Conservation (phyloP, 768 basidiomycete species). For the Coprinellus micaceus region DNA sequence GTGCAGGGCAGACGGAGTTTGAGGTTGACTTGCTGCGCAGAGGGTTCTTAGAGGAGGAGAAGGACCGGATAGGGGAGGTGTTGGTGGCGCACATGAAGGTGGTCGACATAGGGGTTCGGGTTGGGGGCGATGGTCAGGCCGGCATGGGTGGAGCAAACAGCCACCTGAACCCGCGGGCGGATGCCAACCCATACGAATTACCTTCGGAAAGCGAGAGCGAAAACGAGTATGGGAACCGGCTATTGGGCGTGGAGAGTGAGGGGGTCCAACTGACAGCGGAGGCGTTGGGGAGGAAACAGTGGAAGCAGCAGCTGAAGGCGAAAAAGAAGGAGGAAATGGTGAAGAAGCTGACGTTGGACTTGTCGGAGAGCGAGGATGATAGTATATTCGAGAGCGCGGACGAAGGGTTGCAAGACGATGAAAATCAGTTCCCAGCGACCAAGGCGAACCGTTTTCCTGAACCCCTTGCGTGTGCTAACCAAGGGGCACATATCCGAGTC, state of each 20-base stretch:
- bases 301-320: neutral
- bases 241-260: too few relatives aligned
- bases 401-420: conserved; percentile 3
- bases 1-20: neutral
- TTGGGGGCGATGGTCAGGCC: neutral
- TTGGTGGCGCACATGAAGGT: neutral
- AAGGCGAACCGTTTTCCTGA: conserved; percentile 1
- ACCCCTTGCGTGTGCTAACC: neutral
- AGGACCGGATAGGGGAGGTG: neutral
- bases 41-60: neutral
- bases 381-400: conserved; percentile 1
- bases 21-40: neutral
- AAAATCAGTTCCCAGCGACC: neutral
- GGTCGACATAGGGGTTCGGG: neutral
- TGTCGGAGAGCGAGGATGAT: conserved; percentile 8
- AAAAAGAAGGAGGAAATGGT: neutral
- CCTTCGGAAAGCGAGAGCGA: conserved; percentile 13
- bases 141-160: neutral
- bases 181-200: conserved; percentile 5
- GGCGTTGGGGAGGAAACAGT: neutral
- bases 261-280: neutral
- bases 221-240: neutral
- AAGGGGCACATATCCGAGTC: neutral
- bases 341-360: neutral
- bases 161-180: neutral